Percentiles rank a stretch among this genome's conserved stretches.
Evolutionary conservation across 257 asterid genomes (phyloP).

Genomic region (Primulina eburnea): DNA sequence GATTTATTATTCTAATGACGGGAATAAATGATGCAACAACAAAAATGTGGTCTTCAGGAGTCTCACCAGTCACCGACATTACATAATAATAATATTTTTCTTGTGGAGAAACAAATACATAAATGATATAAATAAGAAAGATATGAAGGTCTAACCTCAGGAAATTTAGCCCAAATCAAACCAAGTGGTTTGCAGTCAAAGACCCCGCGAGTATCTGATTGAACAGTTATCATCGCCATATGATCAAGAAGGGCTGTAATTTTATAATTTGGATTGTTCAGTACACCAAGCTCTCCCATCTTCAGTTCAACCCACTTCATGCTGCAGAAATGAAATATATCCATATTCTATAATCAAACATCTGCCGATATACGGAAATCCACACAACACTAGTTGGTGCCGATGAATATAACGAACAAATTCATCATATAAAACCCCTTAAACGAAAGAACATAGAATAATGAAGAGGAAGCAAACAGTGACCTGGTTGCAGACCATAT

Average conservation of each 20-base stretch:
- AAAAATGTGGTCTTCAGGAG: too few species aligned
- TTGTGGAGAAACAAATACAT: background rate
- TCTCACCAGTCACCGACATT: background rate
- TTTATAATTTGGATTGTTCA: constrained; percentile 70
- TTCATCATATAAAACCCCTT: background rate
- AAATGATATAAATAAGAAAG: constrained; percentile 14
- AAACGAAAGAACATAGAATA: constrained; percentile 8
- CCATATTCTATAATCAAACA: constrained; percentile 3
- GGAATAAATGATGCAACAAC: too few species aligned
- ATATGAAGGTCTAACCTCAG: constrained; percentile 48
- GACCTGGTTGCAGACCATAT: constrained; percentile 99
- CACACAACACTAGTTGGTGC: background rate
- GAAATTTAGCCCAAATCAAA: constrained; percentile 86
- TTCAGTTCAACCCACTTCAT: constrained; percentile 95
- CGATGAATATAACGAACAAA: background rate
- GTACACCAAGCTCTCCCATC: constrained; percentile 96
- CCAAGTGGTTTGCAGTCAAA: constrained; percentile 94
- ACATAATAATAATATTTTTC: background rate
- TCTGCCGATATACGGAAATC: background rate
- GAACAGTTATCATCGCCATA: constrained; percentile 88
- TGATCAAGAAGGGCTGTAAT: constrained; percentile 90
- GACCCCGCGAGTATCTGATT: constrained; percentile 74
- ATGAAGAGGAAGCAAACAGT: constrained; percentile 19
- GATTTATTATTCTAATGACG: too few species aligned
- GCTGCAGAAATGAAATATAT: constrained; percentile 42